A percentile compares a stretch with the other conserved stretches of the same genome.
Conservation (phyloP, 345 rosid genomes). For the Aquilaria yunnanensis region DNA sequence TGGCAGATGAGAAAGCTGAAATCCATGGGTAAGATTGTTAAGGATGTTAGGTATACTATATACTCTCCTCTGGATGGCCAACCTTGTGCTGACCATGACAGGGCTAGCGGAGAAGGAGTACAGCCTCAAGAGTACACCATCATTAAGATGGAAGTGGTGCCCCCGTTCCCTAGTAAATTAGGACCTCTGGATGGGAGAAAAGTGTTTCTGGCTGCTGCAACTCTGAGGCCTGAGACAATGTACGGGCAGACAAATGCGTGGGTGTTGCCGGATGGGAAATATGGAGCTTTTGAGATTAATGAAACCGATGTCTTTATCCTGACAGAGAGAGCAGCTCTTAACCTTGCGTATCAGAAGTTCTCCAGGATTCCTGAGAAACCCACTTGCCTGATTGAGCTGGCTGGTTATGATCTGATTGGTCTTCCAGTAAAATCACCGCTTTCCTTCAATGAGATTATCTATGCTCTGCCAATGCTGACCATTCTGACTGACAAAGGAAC, state of each 20-base stretch:
- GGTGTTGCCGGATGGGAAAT: constrained; percentile 91
- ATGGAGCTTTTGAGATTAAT: constrained; percentile 86
- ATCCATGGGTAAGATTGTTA: constrained; percentile 81
- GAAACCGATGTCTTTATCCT: constrained; percentile 72
- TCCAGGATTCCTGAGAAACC: constrained; percentile 68
- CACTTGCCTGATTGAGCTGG: constrained; percentile 71
- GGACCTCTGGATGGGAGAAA: constrained; percentile 62
- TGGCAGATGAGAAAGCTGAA: constrained; percentile 95
- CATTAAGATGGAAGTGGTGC: constrained; percentile 77
- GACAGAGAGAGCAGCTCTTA: constrained; percentile 75
- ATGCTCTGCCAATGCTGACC: constrained; percentile 92
- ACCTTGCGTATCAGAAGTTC: constrained; percentile 82
- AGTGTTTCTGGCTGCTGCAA: constrained; percentile 81
- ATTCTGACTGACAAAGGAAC: constrained; percentile 95
- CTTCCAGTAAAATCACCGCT: constrained; percentile 79
- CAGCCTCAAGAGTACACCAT: constrained; percentile 95
- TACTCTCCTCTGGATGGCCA: constrained; percentile 93
- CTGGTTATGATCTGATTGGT: constrained; percentile 83
- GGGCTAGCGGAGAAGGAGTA: constrained; percentile 93
- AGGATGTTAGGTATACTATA: constrained; percentile 74
- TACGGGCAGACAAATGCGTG: constrained; percentile 98
- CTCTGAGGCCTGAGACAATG: constrained; percentile 97
- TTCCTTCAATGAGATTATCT: constrained; percentile 54
- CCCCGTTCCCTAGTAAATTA: constrained; percentile 64
- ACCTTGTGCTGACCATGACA: constrained; percentile 95